Percentiles rank a stretch among this genome's conserved stretches.
Evolutionary conservation across 805 yeast genomes (phyloP).

Genomic region (Kuraishia piskuri): DNA sequence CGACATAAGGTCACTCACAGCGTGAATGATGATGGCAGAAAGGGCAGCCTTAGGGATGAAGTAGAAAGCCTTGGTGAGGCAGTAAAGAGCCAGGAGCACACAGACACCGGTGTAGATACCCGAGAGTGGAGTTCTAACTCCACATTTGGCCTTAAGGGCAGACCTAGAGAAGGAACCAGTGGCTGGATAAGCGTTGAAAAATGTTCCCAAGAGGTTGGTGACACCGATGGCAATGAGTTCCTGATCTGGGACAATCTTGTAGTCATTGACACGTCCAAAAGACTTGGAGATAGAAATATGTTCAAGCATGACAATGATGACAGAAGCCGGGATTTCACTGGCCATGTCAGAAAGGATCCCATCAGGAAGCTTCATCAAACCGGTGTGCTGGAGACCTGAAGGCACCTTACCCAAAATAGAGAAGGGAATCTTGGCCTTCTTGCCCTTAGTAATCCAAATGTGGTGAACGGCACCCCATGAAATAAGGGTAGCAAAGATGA

Average conservation of each 20-base stretch:
- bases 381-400: conserved; percentile 70
- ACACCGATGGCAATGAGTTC: conserved; percentile 92
- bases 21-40: conserved; percentile 85
- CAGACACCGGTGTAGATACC: conserved; percentile 87
- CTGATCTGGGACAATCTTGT: conserved; percentile 87
- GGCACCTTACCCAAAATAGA: conserved; percentile 72
- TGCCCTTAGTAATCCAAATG: conserved; percentile 24
- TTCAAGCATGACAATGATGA: conserved; percentile 74
- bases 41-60: conserved; percentile 87
- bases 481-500: conserved; percentile 75
- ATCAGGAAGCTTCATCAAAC: conserved; percentile 57
- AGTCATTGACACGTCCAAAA: conserved; percentile 87
- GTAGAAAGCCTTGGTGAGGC: conserved; percentile 74
- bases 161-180: conserved; percentile 95
- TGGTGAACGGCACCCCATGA: conserved; percentile 64
- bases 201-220: conserved; percentile 83
- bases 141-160: conserved; percentile 90
- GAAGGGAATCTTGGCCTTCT: conserved; percentile 30
- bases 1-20: conserved; percentile 80
- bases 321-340: conserved; percentile 77
- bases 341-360: conserved; percentile 56
- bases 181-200: conserved; percentile 90
- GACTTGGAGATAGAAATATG: conserved; percentile 93
- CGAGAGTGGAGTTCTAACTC: conserved; percentile 89
- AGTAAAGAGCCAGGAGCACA: conserved; percentile 79